Base-by-base conservation (phyloP, 768 basidiomycete genomes). In the Trametes cubensis region DNA sequence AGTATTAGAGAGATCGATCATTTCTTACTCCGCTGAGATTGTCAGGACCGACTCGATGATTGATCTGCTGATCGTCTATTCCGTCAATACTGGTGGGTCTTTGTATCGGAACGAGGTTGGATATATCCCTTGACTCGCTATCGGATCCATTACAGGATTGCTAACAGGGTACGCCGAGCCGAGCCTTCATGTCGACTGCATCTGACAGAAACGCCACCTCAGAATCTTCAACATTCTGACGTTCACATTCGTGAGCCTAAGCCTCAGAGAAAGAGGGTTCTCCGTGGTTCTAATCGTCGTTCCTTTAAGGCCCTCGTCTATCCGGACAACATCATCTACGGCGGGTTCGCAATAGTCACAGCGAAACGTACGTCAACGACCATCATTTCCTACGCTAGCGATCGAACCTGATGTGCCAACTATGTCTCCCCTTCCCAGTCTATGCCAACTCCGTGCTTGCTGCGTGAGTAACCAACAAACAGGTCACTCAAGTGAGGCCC, bases 371-470 rank as follows among this genome's bases (percentile, higher is more conserved):
- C 13, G 40, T 28, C 28, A 4, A 28, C 28, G 7, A 7, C 28
- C 28, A 28, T 7, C 3, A 7, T 28, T 28, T 28, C 28, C 28
- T 28, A 28, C 3, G 28, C 28, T 7, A 28, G 28, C 7, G 28
- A 28, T 28, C 28, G 7, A 28, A 28, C 7, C 28, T 28, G 28
- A 28, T 7, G 7, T 4, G 4, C 28, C 7, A 28, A 4, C 28
- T 28, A 28, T 7, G 28, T 28, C 28, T 3, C 28, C 21, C 40
- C n/a, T n/a, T n/a, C 13, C 21, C 40, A 54, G 52, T 41, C 15
- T 54, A 54, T 15, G 52, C 52, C 14, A 54, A 54, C n/a, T 40
- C 52, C 40, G 52, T 54, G 2, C 52, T 54, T 23, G 52, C 52
- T 6, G 52, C 39, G 52, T 54, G 39, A 54, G 52, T 34, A 7